A percentile compares a stretch with the other conserved stretches of the same genome.
phyloP scores from a whole-genome alignment of 257 asterid species.

The Ballota nigra region DNA sequence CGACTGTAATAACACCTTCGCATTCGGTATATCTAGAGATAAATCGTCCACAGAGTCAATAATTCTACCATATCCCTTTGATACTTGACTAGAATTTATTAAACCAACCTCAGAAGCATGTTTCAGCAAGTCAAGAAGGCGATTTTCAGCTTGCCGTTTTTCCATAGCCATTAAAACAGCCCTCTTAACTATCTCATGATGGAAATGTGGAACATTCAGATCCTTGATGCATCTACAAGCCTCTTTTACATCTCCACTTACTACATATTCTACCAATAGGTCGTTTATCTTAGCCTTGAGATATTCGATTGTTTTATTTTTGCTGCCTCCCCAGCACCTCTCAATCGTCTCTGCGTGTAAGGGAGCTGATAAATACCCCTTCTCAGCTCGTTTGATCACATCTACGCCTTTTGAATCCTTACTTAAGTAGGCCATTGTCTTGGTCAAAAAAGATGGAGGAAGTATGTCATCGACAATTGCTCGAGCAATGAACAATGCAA shows the following conservation, averaged over 20 bases:
- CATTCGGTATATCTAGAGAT: constrained; percentile 79
- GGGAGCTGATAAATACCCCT: constrained; percentile 79
- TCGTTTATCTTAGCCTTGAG: constrained; percentile 65
- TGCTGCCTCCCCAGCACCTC: constrained; percentile 91
- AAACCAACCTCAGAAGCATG: constrained; percentile 65
- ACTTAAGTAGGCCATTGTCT: constrained; percentile 45
- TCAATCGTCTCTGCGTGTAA: constrained; percentile 78
- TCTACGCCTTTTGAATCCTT: constrained; percentile 64
- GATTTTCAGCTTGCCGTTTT: constrained; percentile 50
- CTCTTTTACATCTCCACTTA: constrained; percentile 81
- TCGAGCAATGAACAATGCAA: constrained; percentile 86
- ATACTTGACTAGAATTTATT: constrained; percentile 80
- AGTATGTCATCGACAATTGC: constrained; percentile 93
- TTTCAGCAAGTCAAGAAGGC: constrained; percentile 62
- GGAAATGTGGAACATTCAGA: constrained; percentile 76
- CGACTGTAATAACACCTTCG: constrained; percentile 59
- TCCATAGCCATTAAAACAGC: constrained; percentile 86
- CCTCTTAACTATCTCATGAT: constrained; percentile 92
- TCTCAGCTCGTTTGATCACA: constrained; percentile 69
- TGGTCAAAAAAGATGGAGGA: constrained; percentile 81
- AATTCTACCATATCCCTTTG: constrained; percentile 75
- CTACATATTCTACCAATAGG: constrained; percentile 57
- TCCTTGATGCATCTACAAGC: constrained; percentile 81
- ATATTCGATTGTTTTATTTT: constrained; percentile 74
- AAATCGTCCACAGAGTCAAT: constrained; percentile 77